These are phyloP conservation scores for Mortierella polycephala DNA, from an alignment of 371 early-diverging fungal genomes.

Conservation along the genomic window DNA sequence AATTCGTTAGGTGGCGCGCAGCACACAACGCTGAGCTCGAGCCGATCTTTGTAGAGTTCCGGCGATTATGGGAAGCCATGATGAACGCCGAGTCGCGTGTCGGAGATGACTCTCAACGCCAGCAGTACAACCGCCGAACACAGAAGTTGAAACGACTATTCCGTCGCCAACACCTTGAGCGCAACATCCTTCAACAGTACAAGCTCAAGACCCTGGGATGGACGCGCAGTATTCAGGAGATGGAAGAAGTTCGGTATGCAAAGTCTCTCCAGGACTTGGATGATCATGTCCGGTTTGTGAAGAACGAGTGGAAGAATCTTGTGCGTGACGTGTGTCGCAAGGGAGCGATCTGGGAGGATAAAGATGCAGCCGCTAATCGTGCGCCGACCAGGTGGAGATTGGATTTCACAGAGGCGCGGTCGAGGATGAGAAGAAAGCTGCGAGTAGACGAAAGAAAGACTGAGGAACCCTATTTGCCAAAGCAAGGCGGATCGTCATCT, in stretches of 20 bases:
- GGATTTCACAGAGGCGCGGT: constrained; percentile 77
- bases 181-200: constrained; percentile 67
- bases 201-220: constrained; percentile 63
- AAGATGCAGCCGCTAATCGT: constrained; percentile 11
- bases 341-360: constrained; percentile 73
- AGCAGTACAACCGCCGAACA: constrained; percentile 59
- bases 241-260: constrained; percentile 68
- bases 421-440: constrained; percentile 50
- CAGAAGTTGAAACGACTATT: constrained; percentile 67
- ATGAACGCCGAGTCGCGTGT: constrained; percentile 62
- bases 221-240: constrained; percentile 71
- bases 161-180: constrained; percentile 61
- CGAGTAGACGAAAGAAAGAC: constrained; percentile 47
- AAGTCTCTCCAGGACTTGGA: constrained; percentile 72
- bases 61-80: constrained; percentile 71
- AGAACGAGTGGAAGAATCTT: constrained; percentile 74
- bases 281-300: constrained; percentile 70
- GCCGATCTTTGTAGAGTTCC: constrained; percentile 61
- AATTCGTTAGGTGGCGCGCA: constrained; percentile 41
- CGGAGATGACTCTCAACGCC: constrained; percentile 67
- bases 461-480: constrained; percentile 43
- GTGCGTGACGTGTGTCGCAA: constrained; percentile 65
- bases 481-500: constrained; percentile 37
- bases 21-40: constrained; percentile 29
- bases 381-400: constrained; percentile 70